phyloP scores from a whole-genome alignment of 495 filamentous ascomycete genomes.

The Hyphodiscus hymeniophilus region DNA sequence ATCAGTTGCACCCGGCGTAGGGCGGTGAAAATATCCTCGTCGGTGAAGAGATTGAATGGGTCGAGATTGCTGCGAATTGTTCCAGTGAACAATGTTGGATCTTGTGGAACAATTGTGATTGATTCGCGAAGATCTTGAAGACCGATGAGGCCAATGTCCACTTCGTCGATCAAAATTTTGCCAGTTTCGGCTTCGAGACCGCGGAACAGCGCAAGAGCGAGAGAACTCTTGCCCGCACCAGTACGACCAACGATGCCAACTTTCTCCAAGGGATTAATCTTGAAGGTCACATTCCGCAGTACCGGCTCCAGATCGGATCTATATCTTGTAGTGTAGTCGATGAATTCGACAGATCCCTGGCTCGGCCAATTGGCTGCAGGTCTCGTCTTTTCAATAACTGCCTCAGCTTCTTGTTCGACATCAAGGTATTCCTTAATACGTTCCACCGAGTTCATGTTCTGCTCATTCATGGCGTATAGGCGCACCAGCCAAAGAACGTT shows the following conservation, averaged over 20 bases:
- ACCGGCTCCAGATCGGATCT: conserved; percentile 81
- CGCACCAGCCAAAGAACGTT: conserved; percentile 96
- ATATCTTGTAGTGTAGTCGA: conserved; percentile 82
- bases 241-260: conserved; percentile 96
- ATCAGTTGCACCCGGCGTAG: conserved; percentile 90
- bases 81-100: conserved; percentile 93
- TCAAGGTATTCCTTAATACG: conserved; percentile 95
- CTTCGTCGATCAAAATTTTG: conserved; percentile 80
- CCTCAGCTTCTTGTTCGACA: conserved; percentile 83
- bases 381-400: conserved; percentile 69
- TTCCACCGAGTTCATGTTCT: conserved; percentile 99
- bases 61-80: conserved; percentile 94
- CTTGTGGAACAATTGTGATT: conserved; percentile 97
- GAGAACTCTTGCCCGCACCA: conserved; percentile 93
- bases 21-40: conserved; percentile 83
- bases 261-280: conserved; percentile 80
- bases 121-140: conserved; percentile 84
- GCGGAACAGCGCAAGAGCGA: conserved; percentile 92
- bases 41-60: conserved; percentile 84
- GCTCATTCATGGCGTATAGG: conserved; percentile 91
- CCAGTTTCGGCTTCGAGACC: conserved; percentile 91
- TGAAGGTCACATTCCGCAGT: conserved; percentile 74
- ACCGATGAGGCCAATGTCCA: conserved; percentile 84
- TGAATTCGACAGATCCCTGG: conserved; percentile 78
- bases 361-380: conserved; percentile 78